Evolutionary conservation across 2,329 filamentous ascomycete genomes (phyloP), one percentile per base, ranked within the genome.

Genomic region (Blastomyces silverae): DNA sequence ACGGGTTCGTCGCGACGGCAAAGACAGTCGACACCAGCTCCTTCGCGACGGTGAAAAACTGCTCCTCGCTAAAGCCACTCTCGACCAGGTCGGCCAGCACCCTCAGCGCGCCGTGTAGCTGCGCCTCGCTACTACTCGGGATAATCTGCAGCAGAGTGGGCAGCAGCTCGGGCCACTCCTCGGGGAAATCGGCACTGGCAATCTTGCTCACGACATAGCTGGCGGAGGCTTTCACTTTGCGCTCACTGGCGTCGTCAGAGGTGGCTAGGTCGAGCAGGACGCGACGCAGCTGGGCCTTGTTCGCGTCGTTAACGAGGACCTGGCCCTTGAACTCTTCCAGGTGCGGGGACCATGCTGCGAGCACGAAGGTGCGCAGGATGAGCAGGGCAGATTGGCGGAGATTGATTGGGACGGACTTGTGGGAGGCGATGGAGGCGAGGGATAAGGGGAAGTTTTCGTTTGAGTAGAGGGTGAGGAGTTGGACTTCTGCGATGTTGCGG

Each of bases 131-230:
- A 67, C 90, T 91, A 63, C 82, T 84, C 63, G 89, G 85, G 72
- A 97, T 90, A 61, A 92, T 83, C 55, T 85, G 84, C 67, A 99
- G 84, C 53, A 97, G 82, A 44, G 87, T 85, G 28, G 91, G 90
- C 39, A 99, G 85, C 55, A 99, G 85, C 69, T 86, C 85, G n/a
- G 92, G 91, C 94, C 94, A 99, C 72, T 92, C 85, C 66, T 97
- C 91, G 63, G 94, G 94, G 74, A 96, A 97, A 79, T 99, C 94
- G 72, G 88, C 86, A 68, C 87, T 89, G 64, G 94, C 94, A 70
- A 99, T 96, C 80, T 96, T 97, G 81, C 92, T 93, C 67, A 97
- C 91, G 5, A 89, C 87, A 70, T 87, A 91, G 82, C 92, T 95
- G 62, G 93, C 91, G n/a, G 89, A 87, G 64, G 88, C 85, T 80